These are phyloP conservation scores for Microdochium trichocladiopsis DNA, from an alignment of 2,329 filamentous ascomycete genomes.

Conservation along the genomic window DNA sequence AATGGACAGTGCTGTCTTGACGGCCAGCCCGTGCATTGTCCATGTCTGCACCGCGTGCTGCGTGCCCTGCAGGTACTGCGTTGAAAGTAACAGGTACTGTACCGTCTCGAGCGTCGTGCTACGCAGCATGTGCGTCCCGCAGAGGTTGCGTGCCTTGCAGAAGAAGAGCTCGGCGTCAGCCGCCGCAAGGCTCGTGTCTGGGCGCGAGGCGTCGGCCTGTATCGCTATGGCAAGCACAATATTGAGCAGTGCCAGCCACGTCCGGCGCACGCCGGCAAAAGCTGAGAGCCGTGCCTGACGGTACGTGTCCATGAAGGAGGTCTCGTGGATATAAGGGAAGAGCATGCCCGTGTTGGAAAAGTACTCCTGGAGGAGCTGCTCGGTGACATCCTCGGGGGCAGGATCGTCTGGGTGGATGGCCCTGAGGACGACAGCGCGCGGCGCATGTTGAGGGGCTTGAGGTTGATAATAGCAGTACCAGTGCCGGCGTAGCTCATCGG, in stretches of 20 bases:
- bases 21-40: neutral
- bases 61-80: constrained; percentile 1
- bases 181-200: neutral
- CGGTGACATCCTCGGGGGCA: neutral
- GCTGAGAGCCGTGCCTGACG: neutral
- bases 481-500: no score
- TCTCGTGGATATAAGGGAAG: constrained; percentile 1
- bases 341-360: neutral
- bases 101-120: neutral
- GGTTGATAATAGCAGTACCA: neutral
- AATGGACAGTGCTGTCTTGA: neutral
- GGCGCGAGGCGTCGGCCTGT: neutral
- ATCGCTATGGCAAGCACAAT: neutral
- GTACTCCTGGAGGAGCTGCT: neutral
- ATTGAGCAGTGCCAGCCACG: neutral
- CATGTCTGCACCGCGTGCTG: neutral
- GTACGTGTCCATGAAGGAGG: neutral
- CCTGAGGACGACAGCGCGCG: neutral
- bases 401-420: neutral
- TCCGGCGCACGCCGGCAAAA: neutral
- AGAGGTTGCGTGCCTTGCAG: neutral
- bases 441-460: neutral
- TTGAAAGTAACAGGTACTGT: neutral
- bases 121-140: neutral
- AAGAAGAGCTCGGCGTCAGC: neutral